These are phyloP conservation scores for Blastobotrys elegans DNA, from an alignment of 1,139 yeast species.

Conservation along the genomic window DNA sequence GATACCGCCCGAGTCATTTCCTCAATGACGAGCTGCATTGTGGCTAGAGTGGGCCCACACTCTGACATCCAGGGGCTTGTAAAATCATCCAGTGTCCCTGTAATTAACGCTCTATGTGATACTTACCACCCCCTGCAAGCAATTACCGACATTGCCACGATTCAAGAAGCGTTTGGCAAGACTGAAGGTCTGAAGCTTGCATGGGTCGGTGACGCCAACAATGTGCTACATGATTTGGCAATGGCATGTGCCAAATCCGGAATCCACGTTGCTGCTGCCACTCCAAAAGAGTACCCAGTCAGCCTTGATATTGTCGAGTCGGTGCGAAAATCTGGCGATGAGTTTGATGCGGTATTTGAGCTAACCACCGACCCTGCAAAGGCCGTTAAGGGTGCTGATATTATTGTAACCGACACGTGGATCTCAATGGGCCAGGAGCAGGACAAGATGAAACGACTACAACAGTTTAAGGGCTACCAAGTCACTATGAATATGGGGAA, in stretches of 20 bases:
- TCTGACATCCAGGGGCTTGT: conserved; percentile 75
- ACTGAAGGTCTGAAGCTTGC: conserved; percentile 69
- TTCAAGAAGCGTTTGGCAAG: conserved; percentile 64
- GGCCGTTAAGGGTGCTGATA: conserved; percentile 70
- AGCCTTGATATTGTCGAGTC: conserved; percentile 50
- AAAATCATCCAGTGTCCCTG: conserved; percentile 67
- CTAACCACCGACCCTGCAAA: conserved; percentile 65
- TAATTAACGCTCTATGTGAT: conserved; percentile 90
- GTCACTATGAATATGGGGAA: conserved; percentile 66
- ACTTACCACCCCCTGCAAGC: conserved; percentile 93
- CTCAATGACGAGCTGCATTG: conserved; percentile 91
- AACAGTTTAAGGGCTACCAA: conserved; percentile 83
- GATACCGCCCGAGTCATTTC: conserved; percentile 87
- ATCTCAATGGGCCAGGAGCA: conserved; percentile 96
- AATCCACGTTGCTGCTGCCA: conserved; percentile 75
- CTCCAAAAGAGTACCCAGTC: conserved; percentile 70
- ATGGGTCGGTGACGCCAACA: conserved; percentile 97
- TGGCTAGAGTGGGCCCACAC: conserved; percentile 91
- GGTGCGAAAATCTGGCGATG: conserved; percentile 50
- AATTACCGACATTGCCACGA: conserved; percentile 81
- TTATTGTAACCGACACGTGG: conserved; percentile 96
- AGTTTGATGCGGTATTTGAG: conserved; percentile 50
- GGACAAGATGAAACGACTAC: conserved; percentile 63
- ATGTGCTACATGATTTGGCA: conserved; percentile 91
- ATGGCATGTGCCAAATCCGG: conserved; percentile 85